Conservation (phyloP, 2,329 filamentous ascomycete species). For the Biscogniauxia mediterranea region DNA sequence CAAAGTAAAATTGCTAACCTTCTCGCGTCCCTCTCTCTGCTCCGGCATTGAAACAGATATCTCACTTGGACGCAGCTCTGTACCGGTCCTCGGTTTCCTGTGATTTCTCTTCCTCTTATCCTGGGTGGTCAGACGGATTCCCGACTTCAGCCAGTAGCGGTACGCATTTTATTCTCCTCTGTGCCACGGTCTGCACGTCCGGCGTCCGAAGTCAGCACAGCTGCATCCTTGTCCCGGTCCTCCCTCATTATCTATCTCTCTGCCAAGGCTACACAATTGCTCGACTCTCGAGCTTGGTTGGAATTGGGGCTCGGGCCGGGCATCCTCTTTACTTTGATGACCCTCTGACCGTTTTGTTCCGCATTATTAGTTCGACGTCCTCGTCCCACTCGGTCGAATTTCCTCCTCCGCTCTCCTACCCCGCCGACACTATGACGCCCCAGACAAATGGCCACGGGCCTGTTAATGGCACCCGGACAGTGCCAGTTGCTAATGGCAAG, state of each 20-base stretch:
- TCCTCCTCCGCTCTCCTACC: constrained; percentile 7
- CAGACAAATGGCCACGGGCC: constrained; percentile 32
- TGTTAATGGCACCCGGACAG: constrained; percentile 44
- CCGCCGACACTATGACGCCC: constrained; percentile 23
- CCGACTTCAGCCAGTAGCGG: constrained; percentile 8
- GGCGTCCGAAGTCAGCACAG: neutral
- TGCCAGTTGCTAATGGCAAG: constrained; percentile 55
- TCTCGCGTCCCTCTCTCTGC: neutral
- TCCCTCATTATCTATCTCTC: neutral
- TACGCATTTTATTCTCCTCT: neutral
- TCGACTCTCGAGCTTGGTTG: constrained; percentile 21
- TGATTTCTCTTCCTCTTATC: constrained; percentile 16
- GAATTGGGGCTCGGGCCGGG: constrained; percentile 24
- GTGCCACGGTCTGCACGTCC: neutral
- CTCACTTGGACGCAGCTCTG: neutral
- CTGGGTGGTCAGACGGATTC: constrained; percentile 13
- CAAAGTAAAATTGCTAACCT: neutral
- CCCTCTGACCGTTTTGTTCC: constrained; percentile 24
- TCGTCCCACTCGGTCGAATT: constrained; percentile 13
- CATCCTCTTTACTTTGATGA: constrained; percentile 25
- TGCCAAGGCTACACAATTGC: constrained; percentile 18
- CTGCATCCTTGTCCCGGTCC: neutral
- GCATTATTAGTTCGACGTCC: constrained; percentile 12
- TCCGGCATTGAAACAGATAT: neutral
- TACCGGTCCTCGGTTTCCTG: neutral